Percentiles rank a stretch among this genome's conserved stretches.
Conservation (phyloP, 257 asterid genomes). For the Cruciata laevipes region DNA sequence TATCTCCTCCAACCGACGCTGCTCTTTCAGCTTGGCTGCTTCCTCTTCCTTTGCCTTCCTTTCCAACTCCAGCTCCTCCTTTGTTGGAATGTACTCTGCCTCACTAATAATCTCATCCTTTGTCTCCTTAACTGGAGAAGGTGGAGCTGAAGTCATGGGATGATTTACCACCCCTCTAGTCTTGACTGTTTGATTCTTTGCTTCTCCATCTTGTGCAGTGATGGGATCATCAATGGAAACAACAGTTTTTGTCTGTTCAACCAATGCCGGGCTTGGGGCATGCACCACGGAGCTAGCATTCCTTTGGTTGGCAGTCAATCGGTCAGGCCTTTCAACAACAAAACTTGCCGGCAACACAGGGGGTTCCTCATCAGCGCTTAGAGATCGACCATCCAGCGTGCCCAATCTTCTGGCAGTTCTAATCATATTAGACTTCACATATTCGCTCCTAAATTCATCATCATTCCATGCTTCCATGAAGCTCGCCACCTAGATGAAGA, state of each 20-base stretch:
- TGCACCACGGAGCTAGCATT: constrained; percentile 23
- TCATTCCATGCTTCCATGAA: constrained; percentile 70
- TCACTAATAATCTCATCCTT: constrained; percentile 27
- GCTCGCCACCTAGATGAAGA: constrained; percentile 46
- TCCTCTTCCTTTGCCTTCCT: constrained; percentile 48
- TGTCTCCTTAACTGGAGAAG: constrained; percentile 19
- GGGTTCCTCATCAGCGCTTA: constrained; percentile 77
- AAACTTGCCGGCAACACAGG: constrained; percentile 45
- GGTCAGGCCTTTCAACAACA: constrained; percentile 33
- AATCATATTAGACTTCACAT: constrained; percentile 48
- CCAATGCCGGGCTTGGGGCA: constrained; percentile 27
- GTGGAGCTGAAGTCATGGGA: constrained; percentile 22
- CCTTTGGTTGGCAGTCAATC: constrained; percentile 25
- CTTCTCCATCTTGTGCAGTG: constrained; percentile 23
- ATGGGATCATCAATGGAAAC: constrained; percentile 7
- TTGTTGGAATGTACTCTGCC: constrained; percentile 32
- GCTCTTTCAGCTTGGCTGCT: constrained; percentile 69
- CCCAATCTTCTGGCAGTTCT: constrained; percentile 78
- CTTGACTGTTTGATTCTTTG: constrained; percentile 24
- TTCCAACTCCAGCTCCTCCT: constrained; percentile 50
- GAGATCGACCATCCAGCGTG: constrained; percentile 82
- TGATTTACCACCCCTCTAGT: constrained; percentile 18
- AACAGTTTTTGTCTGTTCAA: constrained; percentile 25
- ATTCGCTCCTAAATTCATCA: constrained; percentile 62
- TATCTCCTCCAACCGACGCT: constrained; percentile 59